Evolutionary conservation across 352 stramenopile genomes (phyloP), one percentile per base, ranked within the genome.

Genomic region (Phytopythium montanum): DNA sequence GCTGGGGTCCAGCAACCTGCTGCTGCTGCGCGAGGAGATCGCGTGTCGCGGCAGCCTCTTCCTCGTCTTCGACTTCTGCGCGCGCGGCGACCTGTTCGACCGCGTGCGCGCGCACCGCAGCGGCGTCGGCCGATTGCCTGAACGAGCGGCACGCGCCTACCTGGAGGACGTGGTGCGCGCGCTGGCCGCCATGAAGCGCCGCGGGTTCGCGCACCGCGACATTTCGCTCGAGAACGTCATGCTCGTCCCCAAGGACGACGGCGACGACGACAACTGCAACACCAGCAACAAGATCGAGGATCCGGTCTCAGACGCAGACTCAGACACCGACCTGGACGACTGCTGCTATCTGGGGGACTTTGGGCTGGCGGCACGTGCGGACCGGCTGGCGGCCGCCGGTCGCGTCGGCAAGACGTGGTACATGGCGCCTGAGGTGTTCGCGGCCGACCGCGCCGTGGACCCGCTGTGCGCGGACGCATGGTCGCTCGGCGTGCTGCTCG

Each of bases 171-270:
- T 81, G 19, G 66, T 71, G 56, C 61, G 54, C 26, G 71, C 66
- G 21, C 59, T 81, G 28, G 56, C 66, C 4, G 70, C 46, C 56
- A 64, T 75, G 62, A 76, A 86, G 54, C 54, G 61, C 19, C 70
- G 69, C 28, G 79, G 76, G 5, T 68, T 88, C 65, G 74, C 74
- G 25, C 79, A 88, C 34, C 74, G 79, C 34, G 79, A 88, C 48
- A 72, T 88, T 21, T 88, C 78, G 36, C 68, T 86, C 54, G 79
- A 88, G 60, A 88, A 88, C 59, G 62, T 88, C 21, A 58, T 88
- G 42, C 60, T 88, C 5, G 64, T 59, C 4, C 18, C 25, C 10
- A 18, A 33, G n/a, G 25, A 49, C 31, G 39, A 21, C 2, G 38
- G 7, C 2, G 38, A 44, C 2, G 38, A 46, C 31, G 31, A 39